Evolutionary conservation across 2,329 filamentous ascomycete species (phyloP).

Genomic region (Macrophomina phaseolina): DNA sequence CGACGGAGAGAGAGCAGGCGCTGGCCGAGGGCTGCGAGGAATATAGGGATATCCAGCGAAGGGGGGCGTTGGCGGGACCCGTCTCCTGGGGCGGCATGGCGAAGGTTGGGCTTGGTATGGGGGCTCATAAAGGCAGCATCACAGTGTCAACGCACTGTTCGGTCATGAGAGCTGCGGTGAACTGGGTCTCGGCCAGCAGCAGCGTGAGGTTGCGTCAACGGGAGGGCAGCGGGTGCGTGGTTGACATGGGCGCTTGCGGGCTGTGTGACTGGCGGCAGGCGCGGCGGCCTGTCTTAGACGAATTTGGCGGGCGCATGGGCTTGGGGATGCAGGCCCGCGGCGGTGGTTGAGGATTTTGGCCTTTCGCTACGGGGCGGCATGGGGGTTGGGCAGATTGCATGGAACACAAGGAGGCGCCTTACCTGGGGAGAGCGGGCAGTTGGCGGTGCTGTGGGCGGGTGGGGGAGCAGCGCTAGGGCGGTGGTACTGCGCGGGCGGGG

Average conservation of each 20-base stretch:
- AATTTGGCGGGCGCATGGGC: conserved; percentile 31
- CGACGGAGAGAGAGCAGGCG: conserved; percentile 17
- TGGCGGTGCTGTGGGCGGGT: not conserved
- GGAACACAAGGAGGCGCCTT: conserved; percentile 28
- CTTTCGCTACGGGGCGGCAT: conserved; percentile 20
- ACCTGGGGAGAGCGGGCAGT: conserved; percentile 12
- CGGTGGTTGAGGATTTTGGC: conserved; percentile 20
- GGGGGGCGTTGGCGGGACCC: conserved; percentile 12
- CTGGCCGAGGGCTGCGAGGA: conserved; percentile 13
- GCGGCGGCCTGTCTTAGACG: conserved; percentile 39
- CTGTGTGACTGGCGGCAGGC: conserved; percentile 42
- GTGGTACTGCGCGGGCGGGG: conserved; percentile 13
- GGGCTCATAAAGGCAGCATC: conserved; percentile 29
- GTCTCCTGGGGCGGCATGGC: conserved; percentile 10
- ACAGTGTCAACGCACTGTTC: conserved; percentile 37
- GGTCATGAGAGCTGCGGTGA: conserved; percentile 37
- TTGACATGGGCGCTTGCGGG: conserved; percentile 30
- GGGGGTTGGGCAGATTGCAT: conserved; percentile 25
- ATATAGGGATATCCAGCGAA: conserved; percentile 27
- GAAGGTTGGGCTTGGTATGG: conserved; percentile 28
- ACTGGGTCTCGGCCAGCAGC: conserved; percentile 41
- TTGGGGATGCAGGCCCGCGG: conserved; percentile 22
- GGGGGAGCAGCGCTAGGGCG: conserved; percentile 11
- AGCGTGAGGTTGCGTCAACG: conserved; percentile 25
- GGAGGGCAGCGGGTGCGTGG: conserved; percentile 8